phyloP scores from a whole-genome alignment of 176 grass and related monocot species.

The Otatea glauca region DNA sequence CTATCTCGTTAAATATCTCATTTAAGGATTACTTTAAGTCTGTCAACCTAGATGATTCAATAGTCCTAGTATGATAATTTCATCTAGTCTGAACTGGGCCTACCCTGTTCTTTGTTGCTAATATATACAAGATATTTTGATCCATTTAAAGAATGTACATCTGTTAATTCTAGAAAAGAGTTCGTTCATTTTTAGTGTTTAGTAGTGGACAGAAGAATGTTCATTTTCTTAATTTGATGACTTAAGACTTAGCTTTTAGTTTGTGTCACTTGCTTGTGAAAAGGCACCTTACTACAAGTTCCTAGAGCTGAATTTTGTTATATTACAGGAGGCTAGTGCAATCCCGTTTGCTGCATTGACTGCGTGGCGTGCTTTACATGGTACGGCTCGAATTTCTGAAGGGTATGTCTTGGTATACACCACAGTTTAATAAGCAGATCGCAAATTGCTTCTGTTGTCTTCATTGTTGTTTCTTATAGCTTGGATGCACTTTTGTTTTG shows the following conservation, averaged over 20 bases:
- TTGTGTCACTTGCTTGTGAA: conserved; percentile 5
- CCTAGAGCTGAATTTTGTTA: conserved; percentile 13
- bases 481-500: conserved; percentile 7
- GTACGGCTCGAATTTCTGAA: conserved; percentile 82
- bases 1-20: not conserved
- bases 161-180: not conserved
- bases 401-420: conserved; percentile 63
- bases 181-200: conserved; percentile 10
- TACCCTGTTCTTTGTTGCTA: not conserved
- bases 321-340: conserved; percentile 80
- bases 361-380: conserved; percentile 92
- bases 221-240: conserved; percentile 7
- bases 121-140: not conserved
- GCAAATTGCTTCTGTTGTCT: conserved; percentile 1
- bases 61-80: not conserved
- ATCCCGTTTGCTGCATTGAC: conserved; percentile 98
- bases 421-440: conserved; percentile 22
- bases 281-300: not conserved
- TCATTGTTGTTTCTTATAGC: not conserved
- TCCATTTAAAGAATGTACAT: conserved; percentile 15
- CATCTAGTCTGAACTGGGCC: conserved; percentile 12
- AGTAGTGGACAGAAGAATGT: conserved; percentile 14
- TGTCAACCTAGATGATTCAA: not conserved
- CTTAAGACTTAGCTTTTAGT: conserved; percentile 3
- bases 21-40: conserved; percentile 21